These are phyloP conservation scores for Lachnellula suecica DNA, from an alignment of 2,329 filamentous ascomycete species.

Conservation along the genomic window DNA sequence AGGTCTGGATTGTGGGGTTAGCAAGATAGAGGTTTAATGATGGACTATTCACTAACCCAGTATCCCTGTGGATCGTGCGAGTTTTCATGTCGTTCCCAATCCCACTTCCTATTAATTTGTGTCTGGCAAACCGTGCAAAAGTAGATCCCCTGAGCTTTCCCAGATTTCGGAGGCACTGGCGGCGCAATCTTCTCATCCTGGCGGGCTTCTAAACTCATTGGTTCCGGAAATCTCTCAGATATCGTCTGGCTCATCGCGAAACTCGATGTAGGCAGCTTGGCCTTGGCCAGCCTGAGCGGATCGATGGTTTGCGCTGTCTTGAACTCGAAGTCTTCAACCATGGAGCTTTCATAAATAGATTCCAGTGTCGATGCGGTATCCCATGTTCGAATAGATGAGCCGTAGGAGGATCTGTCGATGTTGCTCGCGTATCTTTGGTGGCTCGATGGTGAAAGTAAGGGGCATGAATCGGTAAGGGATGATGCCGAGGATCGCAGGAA, in stretches of 20 bases:
- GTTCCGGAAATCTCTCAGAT: not conserved
- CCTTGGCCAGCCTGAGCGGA: not conserved
- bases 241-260: conserved; percentile 6
- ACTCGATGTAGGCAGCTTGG: not conserved
- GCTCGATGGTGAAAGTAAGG: conserved; percentile 6
- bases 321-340: not conserved
- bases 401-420: conserved; percentile 12
- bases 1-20: no score
- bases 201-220: not conserved
- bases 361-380: conserved; percentile 15
- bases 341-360: conserved; percentile 8
- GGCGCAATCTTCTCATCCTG: not conserved
- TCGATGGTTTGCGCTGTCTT: not conserved
- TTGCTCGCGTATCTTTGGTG: not conserved
- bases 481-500: not conserved
- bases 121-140: conserved; percentile 17
- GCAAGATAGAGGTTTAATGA: no score
- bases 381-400: conserved; percentile 16
- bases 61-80: conserved; percentile 20
- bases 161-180: conserved; percentile 5
- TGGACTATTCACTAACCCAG: no score
- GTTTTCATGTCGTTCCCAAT: conserved; percentile 26
- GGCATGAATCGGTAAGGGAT: conserved; percentile 10
- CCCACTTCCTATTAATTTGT: conserved; percentile 21
- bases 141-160: conserved; percentile 11